Evolutionary conservation across 176 grass and related monocot species (phyloP).

Genomic region (Hsuehochloa calcarea): DNA sequence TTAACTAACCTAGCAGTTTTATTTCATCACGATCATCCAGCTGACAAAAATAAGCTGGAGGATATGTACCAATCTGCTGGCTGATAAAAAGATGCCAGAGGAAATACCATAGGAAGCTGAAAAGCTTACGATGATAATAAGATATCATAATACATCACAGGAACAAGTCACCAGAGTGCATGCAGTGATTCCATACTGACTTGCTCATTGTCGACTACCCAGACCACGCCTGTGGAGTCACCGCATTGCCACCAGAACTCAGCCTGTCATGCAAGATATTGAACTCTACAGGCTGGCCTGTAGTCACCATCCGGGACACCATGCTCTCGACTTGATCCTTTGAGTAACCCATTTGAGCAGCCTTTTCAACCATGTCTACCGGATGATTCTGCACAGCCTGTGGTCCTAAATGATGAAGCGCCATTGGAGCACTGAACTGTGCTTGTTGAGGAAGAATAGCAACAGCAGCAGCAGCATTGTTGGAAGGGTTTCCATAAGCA

Average conservation of each 20-base stretch:
- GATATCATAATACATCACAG: slow-evolving; percentile 10
- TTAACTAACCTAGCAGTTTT: slow-evolving; percentile 44
- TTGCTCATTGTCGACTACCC: slow-evolving; percentile 23
- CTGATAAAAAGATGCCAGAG: slow-evolving; percentile 53
- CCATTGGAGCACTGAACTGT: slow-evolving; percentile 39
- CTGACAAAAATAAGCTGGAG: slow-evolving; percentile 51
- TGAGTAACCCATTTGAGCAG: slow-evolving; percentile 69
- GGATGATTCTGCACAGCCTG: slow-evolving; percentile 56
- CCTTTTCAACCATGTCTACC: slow-evolving; percentile 66
- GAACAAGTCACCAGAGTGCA: background rate
- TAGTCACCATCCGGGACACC: slow-evolving; percentile 43
- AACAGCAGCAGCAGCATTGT: slow-evolving; percentile 36
- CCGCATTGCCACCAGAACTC: slow-evolving; percentile 43
- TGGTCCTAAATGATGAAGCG: slow-evolving; percentile 48
- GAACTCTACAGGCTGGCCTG: slow-evolving; percentile 70
- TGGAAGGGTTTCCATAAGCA: slow-evolving; percentile 47
- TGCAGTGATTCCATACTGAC: background rate
- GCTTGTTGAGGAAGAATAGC: slow-evolving; percentile 51
- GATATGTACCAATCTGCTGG: slow-evolving; percentile 47
- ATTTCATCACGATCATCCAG: slow-evolving; percentile 41
- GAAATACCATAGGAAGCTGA: slow-evolving; percentile 29
- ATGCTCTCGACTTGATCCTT: slow-evolving; percentile 57
- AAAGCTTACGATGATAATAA: slow-evolving; percentile 20
- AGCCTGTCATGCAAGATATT: slow-evolving; percentile 65
- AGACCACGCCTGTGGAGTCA: slow-evolving; percentile 48